Conservation (phyloP, 1,284 basidiomycete species). For the Puccinia hordei region DNA sequence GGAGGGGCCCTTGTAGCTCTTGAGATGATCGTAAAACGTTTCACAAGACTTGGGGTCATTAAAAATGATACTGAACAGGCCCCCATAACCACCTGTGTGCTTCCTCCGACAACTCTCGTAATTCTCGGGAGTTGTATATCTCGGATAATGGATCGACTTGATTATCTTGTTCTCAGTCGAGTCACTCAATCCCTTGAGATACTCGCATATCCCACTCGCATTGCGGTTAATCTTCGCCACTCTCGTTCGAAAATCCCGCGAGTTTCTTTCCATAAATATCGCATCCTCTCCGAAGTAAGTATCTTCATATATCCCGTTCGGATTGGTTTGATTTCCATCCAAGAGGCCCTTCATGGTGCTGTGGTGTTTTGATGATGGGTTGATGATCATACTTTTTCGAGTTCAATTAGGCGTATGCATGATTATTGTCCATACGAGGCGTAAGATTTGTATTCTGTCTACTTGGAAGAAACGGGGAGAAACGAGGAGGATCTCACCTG, state of each 20-base stretch:
- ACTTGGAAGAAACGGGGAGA: background rate
- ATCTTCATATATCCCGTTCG: constrained; percentile 73
- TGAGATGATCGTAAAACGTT: constrained; percentile 84
- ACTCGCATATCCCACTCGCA: constrained; percentile 77
- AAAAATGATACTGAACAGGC: constrained; percentile 90
- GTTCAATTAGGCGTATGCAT: background rate
- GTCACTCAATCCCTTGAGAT: constrained; percentile 66
- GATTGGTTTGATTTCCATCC: constrained; percentile 52
- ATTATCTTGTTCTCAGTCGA: constrained; percentile 61
- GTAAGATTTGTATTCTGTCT: background rate
- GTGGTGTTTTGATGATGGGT: constrained; percentile 75
- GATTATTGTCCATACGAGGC: background rate
- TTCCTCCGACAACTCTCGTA: constrained; percentile 71
- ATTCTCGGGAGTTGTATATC: constrained; percentile 72
- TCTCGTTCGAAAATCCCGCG: constrained; percentile 81
- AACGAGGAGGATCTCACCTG: constrained; percentile 64
- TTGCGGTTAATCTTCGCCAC: constrained; percentile 79
- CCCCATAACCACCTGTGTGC: constrained; percentile 72
- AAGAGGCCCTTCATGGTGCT: constrained; percentile 68
- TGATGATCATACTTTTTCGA: constrained; percentile 72
- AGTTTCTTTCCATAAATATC: constrained; percentile 96
- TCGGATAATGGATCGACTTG: constrained; percentile 87
- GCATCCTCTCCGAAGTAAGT: constrained; percentile 88
- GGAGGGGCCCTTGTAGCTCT: constrained; percentile 86
- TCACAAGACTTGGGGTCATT: constrained; percentile 68